Evolutionary conservation across 2,329 filamentous ascomycete species (phyloP), one percentile per base, ranked within the genome.

Genomic region (Sarocladium oryzae): DNA sequence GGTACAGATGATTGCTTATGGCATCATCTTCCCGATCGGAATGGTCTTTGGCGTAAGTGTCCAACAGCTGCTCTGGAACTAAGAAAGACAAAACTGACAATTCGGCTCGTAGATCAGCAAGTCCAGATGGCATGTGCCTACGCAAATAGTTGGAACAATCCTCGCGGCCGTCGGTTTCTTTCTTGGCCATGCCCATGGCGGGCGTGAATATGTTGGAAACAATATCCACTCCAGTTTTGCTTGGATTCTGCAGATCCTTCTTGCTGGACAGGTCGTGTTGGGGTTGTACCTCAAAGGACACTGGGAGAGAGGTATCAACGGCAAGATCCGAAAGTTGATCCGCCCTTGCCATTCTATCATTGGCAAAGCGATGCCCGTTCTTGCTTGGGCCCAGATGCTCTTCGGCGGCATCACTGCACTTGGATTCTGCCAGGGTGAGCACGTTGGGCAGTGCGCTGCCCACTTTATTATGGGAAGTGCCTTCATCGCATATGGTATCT

Each of bases 381-480:
- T 90, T 1, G 81, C 86, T 23, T 99, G 93, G 93, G 78, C 85
- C 5, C 93, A 99, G 73, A 95, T 99, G 84, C 66, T 99, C 6
- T 96, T 99, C 67, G 93, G 93, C 49, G 93, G 90, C 35, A 96
- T 99, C 62, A 92, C 92, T 0, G 78, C 88, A 3, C 76, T 96
- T 52, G 93, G 93, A 20, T 97, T 96, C 74, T 99, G 93, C 67
- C 87, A 89, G 58, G 89, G 78, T 51, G 91, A 97, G 53, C 92
- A 99, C 63, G 67, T 90, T 1, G 92, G 91, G 28, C 93, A 99
- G 68, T 99, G 93, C 69, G 72, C 88, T 37, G 93, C 93, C 1
- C 93, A 99, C 68, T 99, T 97, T 69, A 99, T 97, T 68, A 99
- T 99, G 93, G 93, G 93, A 40, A 86, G 88, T 58, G 91, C 92